A percentile compares a stretch with the other conserved stretches of the same genome.
These are phyloP conservation scores for Chrysochromulina tobinii DNA, from an alignment of 78 protist species.

Conservation along the genomic window DNA sequence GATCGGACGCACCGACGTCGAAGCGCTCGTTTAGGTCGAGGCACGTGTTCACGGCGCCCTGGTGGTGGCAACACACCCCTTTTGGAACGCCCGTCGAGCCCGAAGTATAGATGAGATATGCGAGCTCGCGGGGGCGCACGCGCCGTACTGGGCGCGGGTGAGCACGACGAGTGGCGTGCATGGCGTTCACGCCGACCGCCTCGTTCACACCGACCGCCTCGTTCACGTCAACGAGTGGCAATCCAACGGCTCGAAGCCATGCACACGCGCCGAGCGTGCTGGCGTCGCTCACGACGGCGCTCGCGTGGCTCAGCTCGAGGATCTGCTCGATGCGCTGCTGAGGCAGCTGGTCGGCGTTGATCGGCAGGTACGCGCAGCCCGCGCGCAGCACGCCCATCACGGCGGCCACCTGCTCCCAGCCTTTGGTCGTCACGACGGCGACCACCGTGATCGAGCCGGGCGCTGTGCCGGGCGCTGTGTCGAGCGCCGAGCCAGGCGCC, in stretches of 20 bases:
- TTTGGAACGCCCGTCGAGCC: slow-evolving; percentile 60
- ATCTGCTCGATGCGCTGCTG: neutral
- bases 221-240: neutral
- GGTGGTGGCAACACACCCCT: slow-evolving; percentile 18
- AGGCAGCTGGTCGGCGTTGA: slow-evolving; percentile 8
- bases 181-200: neutral
- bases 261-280: neutral
- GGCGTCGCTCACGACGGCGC: neutral
- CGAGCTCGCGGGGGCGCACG: neutral
- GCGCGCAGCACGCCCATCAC: slow-evolving; percentile 31
- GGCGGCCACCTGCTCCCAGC: slow-evolving; percentile 17
- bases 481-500: no score
- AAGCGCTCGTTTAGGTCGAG: neutral
- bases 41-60: neutral
- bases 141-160: no score
- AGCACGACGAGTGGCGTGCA: no score
- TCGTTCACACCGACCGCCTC: neutral
- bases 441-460: neutral
- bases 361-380: slow-evolving; percentile 26
- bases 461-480: no score
- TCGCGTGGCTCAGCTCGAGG: neutral
- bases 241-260: neutral
- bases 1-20: neutral
- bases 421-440: neutral
- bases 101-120: slow-evolving; percentile 54